These are phyloP conservation scores for Aspergillus incahuasiensis DNA, from an alignment of 495 filamentous ascomycete genomes.

Conservation along the genomic window DNA sequence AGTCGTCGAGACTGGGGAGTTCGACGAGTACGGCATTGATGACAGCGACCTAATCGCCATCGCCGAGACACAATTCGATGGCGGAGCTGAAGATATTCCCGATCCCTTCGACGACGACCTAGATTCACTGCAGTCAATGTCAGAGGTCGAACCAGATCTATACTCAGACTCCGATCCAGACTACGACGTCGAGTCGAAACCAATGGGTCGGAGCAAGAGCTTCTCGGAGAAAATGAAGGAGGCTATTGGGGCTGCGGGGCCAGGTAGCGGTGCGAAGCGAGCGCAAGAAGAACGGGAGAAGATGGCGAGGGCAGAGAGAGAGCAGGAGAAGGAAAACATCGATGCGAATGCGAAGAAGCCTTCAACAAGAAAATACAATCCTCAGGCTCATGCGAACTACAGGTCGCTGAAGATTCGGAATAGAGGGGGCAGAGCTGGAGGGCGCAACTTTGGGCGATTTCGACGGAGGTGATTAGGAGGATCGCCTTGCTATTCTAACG, in stretches of 20 bases:
- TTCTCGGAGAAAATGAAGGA: constrained; percentile 46
- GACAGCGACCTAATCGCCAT: constrained; percentile 31
- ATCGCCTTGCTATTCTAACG: constrained; percentile 9
- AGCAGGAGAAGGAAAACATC: constrained; percentile 28
- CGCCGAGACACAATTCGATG: constrained; percentile 24
- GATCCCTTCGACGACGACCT: constrained; percentile 17
- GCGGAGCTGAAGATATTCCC: background rate
- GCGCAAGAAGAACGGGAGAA: constrained; percentile 27
- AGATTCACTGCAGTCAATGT: constrained; percentile 31
- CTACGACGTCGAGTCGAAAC: constrained; percentile 25
- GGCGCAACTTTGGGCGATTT: constrained; percentile 41
- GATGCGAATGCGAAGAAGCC: constrained; percentile 46
- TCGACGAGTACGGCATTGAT: constrained; percentile 18
- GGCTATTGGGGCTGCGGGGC: constrained; percentile 27
- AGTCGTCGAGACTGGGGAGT: constrained; percentile 13
- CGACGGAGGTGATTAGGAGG: constrained; percentile 31
- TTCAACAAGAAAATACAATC: constrained; percentile 61
- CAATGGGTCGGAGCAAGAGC: constrained; percentile 27
- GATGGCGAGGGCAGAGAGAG: background rate
- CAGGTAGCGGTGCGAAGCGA: background rate
- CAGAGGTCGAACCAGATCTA: constrained; percentile 34
- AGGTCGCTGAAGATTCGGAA: constrained; percentile 74
- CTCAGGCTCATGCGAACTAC: constrained; percentile 77
- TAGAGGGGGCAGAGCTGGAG: constrained; percentile 31
- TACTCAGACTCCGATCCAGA: constrained; percentile 27